Evolutionary conservation across 164 flowering plant genomes (phyloP).

Genomic region (Sextonia rubra): DNA sequence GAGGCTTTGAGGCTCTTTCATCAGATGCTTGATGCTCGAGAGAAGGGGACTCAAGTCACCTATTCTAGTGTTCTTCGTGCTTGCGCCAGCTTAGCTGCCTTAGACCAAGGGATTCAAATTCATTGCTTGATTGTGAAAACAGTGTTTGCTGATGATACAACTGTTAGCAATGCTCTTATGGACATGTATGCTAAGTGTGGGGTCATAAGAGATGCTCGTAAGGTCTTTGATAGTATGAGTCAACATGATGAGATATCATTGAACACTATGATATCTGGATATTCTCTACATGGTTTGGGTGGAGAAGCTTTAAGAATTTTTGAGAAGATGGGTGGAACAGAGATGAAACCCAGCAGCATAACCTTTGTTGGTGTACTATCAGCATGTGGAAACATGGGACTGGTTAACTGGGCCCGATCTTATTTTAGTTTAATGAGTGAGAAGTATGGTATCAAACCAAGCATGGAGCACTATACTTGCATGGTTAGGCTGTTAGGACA

Average conservation of each 20-base stretch:
- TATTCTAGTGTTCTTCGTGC: constrained; percentile 76
- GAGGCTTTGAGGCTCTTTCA: constrained; percentile 55
- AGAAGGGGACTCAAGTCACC: constrained; percentile 59
- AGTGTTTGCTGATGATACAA: constrained; percentile 33
- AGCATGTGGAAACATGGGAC: constrained; percentile 78
- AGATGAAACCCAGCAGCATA: constrained; percentile 50
- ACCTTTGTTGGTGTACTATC: constrained; percentile 83
- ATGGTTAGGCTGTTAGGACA: constrained; percentile 86
- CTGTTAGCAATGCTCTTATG: constrained; percentile 61
- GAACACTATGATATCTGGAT: constrained; percentile 84
- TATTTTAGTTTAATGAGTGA: constrained; percentile 60
- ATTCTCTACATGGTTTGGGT: constrained; percentile 79
- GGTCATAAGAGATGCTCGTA: constrained; percentile 53
- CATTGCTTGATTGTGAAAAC: constrained; percentile 59
- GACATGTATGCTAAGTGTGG: constrained; percentile 98
- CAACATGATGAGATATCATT: constrained; percentile 62
- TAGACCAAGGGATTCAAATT: constrained; percentile 68
- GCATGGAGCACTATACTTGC: constrained; percentile 82
- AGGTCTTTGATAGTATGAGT: constrained; percentile 47
- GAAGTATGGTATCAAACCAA: constrained; percentile 64
- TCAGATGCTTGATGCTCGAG: constrained; percentile 44
- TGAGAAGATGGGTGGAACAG: constrained; percentile 44
- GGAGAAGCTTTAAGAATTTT: constrained; percentile 55
- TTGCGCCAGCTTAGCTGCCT: constrained; percentile 64
- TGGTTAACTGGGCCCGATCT: constrained; percentile 47